These are phyloP conservation scores for Periconia sp. DNA, from an alignment of 2,329 filamentous ascomycete genomes.

Conservation along the genomic window DNA sequence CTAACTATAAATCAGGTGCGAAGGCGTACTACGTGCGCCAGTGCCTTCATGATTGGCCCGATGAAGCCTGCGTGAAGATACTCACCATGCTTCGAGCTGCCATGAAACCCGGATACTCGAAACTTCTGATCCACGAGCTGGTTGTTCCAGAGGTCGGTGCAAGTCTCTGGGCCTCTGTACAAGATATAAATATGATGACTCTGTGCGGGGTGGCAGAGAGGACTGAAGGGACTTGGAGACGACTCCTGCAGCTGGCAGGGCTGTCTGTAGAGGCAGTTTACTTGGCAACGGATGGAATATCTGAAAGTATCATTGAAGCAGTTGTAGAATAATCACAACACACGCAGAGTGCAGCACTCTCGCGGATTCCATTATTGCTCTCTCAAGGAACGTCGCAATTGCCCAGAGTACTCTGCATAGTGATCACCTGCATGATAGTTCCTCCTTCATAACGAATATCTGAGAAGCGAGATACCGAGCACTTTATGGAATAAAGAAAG, in stretches of 20 bases:
- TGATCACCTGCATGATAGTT: too few relatives aligned
- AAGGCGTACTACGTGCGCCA: constrained; percentile 24
- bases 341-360: too few relatives aligned
- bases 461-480: too few relatives aligned
- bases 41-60: constrained; percentile 31
- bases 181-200: constrained; percentile 1
- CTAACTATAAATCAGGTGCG: constrained; percentile 47
- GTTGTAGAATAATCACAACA: too few relatives aligned
- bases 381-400: too few relatives aligned
- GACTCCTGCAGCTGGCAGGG: not conserved
- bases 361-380: too few relatives aligned
- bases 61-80: constrained; percentile 22
- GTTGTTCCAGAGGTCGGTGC: not conserved
- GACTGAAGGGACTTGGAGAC: not conserved
- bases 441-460: too few relatives aligned
- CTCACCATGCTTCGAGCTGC: constrained; percentile 13
- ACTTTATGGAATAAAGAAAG: too few relatives aligned
- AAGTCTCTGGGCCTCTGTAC: not conserved
- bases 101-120: constrained; percentile 18
- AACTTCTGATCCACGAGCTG: not conserved
- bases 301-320: not conserved
- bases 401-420: too few relatives aligned
- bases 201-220: constrained; percentile 1
- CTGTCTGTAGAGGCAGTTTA: not conserved
- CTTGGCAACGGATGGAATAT: not conserved